These are phyloP conservation scores for Oryza rufipogon DNA, from an alignment of 176 grass and related monocot genomes.

Conservation along the genomic window DNA sequence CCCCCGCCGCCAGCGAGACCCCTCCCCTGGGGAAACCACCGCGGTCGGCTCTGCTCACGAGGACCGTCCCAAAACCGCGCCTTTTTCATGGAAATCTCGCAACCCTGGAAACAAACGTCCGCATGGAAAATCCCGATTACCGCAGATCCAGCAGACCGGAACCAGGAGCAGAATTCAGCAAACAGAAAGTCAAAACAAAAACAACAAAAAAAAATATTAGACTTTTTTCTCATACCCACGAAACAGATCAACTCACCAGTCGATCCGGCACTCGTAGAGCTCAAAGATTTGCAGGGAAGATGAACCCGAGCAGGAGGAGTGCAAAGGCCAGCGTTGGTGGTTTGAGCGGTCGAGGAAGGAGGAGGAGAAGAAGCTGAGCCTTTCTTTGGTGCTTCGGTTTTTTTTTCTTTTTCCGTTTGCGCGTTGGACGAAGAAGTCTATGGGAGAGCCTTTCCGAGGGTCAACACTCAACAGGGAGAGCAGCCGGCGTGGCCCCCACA, in stretches of 20 bases:
- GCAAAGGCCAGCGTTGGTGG: not conserved
- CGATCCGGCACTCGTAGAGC: slow-evolving; percentile 18
- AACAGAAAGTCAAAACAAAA: not conserved
- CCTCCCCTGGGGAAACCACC: slow-evolving; percentile 21
- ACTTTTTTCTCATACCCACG: not conserved
- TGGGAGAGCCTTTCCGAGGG: slow-evolving; percentile 28
- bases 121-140: not conserved
- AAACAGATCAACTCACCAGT: slow-evolving; percentile 12
- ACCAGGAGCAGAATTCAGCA: slow-evolving; percentile 17
- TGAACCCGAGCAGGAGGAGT: not conserved
- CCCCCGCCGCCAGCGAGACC: slow-evolving; percentile 15
- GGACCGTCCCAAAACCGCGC: slow-evolving; percentile 20
- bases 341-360: slow-evolving; percentile 7
- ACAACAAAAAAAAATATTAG: not conserved
- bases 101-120: slow-evolving; percentile 24
- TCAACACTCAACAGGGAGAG: slow-evolving; percentile 42
- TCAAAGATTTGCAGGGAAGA: not conserved
- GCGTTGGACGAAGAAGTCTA: slow-evolving; percentile 52
- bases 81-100: slow-evolving; percentile 50
- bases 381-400: slow-evolving; percentile 22
- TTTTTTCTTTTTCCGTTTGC: slow-evolving; percentile 24
- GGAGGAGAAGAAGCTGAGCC: slow-evolving; percentile 10
- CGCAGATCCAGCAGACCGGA: slow-evolving; percentile 42
- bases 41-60: slow-evolving; percentile 17
- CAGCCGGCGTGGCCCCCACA: slow-evolving; percentile 27